phyloP scores from a whole-genome alignment of 164 flowering plant species.

The Magnolia changhungtana region DNA sequence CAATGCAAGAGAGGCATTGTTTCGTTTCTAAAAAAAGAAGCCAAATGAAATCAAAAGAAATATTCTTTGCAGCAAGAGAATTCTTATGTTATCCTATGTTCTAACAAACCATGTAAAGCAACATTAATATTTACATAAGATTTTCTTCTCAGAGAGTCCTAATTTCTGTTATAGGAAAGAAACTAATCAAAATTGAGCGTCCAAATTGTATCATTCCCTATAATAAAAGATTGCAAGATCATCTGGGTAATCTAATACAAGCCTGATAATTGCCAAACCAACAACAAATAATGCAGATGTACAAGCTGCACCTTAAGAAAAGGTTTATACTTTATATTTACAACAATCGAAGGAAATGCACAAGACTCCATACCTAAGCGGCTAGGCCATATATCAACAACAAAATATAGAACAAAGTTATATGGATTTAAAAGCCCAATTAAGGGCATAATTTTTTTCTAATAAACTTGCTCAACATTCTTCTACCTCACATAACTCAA shows the following conservation, averaged over 20 bases:
- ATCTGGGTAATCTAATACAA: neutral
- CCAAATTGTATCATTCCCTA: neutral
- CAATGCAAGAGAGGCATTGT: too few relatives aligned
- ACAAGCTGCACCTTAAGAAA: neutral
- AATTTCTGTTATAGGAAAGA: neutral
- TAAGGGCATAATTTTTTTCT: neutral
- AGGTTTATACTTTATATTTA: neutral
- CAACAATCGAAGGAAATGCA: neutral
- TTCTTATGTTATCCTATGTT: too few relatives aligned
- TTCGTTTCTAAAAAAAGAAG: too few relatives aligned
- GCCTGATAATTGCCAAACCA: neutral
- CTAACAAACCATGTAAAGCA: too few relatives aligned
- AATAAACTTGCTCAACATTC: neutral
- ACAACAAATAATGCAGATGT: neutral
- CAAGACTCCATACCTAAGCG: neutral
- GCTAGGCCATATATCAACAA: neutral
- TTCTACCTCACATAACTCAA: neutral
- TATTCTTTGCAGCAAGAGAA: too few relatives aligned
- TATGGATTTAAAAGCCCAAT: neutral
- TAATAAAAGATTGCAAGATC: neutral
- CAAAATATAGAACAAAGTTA: neutral
- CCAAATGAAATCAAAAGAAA: too few relatives aligned
- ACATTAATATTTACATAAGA: too few relatives aligned
- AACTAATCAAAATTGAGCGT: neutral
- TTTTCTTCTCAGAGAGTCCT: neutral